phyloP scores from a whole-genome alignment of 2,329 filamentous ascomycete genomes.

The Hypoxylon sp. region DNA sequence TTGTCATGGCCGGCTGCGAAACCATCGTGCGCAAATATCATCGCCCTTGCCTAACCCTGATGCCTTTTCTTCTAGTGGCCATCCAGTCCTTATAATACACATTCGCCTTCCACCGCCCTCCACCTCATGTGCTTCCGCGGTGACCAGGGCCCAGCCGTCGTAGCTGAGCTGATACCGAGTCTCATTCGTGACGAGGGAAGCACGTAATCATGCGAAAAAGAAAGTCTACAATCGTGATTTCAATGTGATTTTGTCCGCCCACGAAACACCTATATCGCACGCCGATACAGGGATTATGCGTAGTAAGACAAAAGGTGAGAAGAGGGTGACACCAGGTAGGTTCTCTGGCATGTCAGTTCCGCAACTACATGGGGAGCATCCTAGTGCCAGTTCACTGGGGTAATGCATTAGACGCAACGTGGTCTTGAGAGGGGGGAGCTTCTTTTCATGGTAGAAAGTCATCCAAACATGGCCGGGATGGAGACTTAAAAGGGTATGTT shows the following conservation, averaged over 20 bases:
- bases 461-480: constrained; percentile 26
- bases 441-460: constrained; percentile 30
- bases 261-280: constrained; percentile 9
- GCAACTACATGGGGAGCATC: constrained; percentile 8
- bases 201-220: constrained; percentile 22
- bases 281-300: constrained; percentile 16
- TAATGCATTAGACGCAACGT: constrained; percentile 27
- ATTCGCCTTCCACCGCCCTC: constrained; percentile 17
- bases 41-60: constrained; percentile 22
- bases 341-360: constrained; percentile 15
- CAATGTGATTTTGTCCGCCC: constrained; percentile 21
- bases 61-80: constrained; percentile 27
- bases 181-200: constrained; percentile 20
- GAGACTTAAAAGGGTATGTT: constrained; percentile 71
- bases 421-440: constrained; percentile 37
- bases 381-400: constrained; percentile 7
- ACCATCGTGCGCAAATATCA: constrained; percentile 12
- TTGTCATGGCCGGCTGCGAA: constrained; percentile 12
- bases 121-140: constrained; percentile 14
- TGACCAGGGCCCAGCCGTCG: constrained; percentile 16
- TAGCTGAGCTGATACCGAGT: constrained; percentile 14
- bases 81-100: constrained; percentile 30
- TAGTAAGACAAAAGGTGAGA: constrained; percentile 22
- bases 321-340: constrained; percentile 16
- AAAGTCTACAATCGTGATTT: constrained; percentile 35